A percentile compares a stretch with the other conserved stretches of the same genome.
Conservation (phyloP, 495 filamentous ascomycete genomes). For the Penicillium subrubescens region DNA sequence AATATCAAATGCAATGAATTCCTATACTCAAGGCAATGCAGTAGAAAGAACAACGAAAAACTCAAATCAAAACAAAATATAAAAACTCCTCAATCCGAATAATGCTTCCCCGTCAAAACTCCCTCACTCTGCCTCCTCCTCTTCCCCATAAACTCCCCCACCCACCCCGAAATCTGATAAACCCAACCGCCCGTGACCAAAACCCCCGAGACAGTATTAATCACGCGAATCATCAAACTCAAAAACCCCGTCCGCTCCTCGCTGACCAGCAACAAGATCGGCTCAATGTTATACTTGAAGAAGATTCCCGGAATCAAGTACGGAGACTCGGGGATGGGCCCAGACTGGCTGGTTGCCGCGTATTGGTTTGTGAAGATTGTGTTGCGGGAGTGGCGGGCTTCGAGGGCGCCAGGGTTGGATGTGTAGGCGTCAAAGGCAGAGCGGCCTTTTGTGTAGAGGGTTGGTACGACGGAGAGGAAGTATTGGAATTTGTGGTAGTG, state of each 20-base stretch:
- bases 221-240: conserved; percentile 72
- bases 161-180: conserved; percentile 63
- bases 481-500: conserved; percentile 99
- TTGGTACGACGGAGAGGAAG: conserved; percentile 95
- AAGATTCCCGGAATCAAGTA: conserved; percentile 82
- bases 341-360: conserved; percentile 85
- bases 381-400: conserved; percentile 35
- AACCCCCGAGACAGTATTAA: conserved; percentile 66
- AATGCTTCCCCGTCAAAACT: conserved; percentile 58
- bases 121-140: conserved; percentile 53
- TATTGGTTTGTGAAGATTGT: conserved; percentile 96
- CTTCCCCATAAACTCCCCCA: conserved; percentile 40
- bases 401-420: conserved; percentile 23
- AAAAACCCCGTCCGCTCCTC: conserved; percentile 78
- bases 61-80: conserved; percentile 4
- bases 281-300: conserved; percentile 99
- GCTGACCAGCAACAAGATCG: conserved; percentile 81
- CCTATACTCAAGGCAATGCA: not conserved
- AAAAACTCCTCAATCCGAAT: conserved; percentile 35
- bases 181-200: conserved; percentile 64
- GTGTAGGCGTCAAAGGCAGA: conserved; percentile 48
- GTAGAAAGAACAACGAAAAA: not conserved
- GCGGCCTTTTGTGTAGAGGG: conserved; percentile 75
- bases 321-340: conserved; percentile 63
- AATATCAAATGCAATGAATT: not conserved